Base-by-base conservation (phyloP, 2,329 filamentous ascomycete species). In the Colletotrichum chlorophyti region DNA sequence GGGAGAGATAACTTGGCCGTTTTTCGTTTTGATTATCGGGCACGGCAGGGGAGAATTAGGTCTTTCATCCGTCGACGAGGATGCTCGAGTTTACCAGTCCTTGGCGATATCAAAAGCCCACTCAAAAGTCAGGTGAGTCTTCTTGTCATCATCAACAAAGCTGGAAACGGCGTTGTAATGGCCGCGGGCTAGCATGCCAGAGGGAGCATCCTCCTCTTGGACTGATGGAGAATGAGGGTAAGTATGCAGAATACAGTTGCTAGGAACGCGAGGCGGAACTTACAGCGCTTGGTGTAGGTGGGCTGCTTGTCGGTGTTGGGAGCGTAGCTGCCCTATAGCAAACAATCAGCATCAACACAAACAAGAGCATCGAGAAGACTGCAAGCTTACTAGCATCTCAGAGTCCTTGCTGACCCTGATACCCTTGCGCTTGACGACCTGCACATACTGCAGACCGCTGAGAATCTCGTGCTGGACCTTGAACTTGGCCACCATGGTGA, bases 81-180 rank as follows among this genome's bases (percentile, higher is more conserved):
- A 7, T 31, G 14, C 15, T 55, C 27, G 21, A 8, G 26, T 67
- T 65, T 87, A 91, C 95, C 95, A 98, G 73, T 97, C 91, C 85
- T 98, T 99, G 78, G 90, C 84, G 74, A 99, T 97, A 71, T 97
- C 91, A 70, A 99, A 98, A 62, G 89, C 87, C 95, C 95, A 99
- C 69, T 96, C 90, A 75, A 99, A 99, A 72, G 89, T 83, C 63
- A 99, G 82, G 76, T 99, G 93, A 64, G 84, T 88, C 76, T 92
- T 88, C 74, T 95, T 89, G 79, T 99, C 95, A 70, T 99, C 95
- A 72, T 99, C 95, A 62, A 97, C 85, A 74, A 99, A 99, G 76
- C 87, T 92, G 65, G 93, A 97, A 61, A 88, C 77, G 63, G 93
- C 93, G 61, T 90, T 90, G 83, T 99, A 99, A 77, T 93, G 88